Evolutionary conservation across 2,329 filamentous ascomycete genomes (phyloP).

Genomic region (Alternaria alternata): DNA sequence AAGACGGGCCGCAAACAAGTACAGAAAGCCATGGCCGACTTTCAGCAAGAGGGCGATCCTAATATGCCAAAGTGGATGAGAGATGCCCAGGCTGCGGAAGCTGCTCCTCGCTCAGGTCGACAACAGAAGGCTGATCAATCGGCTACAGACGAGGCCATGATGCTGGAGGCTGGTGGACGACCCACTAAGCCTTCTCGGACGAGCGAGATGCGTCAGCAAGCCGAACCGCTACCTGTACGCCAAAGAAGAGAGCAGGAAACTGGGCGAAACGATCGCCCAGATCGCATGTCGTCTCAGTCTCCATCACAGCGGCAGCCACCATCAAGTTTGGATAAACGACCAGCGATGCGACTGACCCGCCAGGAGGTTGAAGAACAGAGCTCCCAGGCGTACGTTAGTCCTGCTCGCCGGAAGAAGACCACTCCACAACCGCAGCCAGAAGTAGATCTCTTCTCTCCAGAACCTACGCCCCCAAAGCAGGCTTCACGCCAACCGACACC

Average conservation of each 20-base stretch:
- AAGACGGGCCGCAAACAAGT: conserved; percentile 93
- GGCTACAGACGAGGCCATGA: conserved; percentile 69
- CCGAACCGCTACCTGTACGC: conserved; percentile 32
- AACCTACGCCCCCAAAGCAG: conserved; percentile 35
- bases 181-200: conserved; percentile 54
- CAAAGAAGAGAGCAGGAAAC: conserved; percentile 36
- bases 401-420: conserved; percentile 78
- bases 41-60: conserved; percentile 75
- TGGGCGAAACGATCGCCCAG: conserved; percentile 39
- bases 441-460: conserved; percentile 67
- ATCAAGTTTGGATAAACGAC: conserved; percentile 44
- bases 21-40: conserved; percentile 89
- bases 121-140: conserved; percentile 30
- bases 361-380: conserved; percentile 81
- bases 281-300: conserved; percentile 52
- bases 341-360: conserved; percentile 71
- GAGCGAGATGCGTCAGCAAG: conserved; percentile 32
- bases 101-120: conserved; percentile 34
- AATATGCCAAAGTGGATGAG: conserved; percentile 96
- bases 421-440: conserved; percentile 58
- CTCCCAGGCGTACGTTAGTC: conserved; percentile 85
- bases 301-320: conserved; percentile 49
- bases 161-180: conserved; percentile 76
- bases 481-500: conserved; percentile 44
- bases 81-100: conserved; percentile 62